Base-by-base conservation (phyloP, 106 monocot genomes). In the Allium fistulosum region DNA sequence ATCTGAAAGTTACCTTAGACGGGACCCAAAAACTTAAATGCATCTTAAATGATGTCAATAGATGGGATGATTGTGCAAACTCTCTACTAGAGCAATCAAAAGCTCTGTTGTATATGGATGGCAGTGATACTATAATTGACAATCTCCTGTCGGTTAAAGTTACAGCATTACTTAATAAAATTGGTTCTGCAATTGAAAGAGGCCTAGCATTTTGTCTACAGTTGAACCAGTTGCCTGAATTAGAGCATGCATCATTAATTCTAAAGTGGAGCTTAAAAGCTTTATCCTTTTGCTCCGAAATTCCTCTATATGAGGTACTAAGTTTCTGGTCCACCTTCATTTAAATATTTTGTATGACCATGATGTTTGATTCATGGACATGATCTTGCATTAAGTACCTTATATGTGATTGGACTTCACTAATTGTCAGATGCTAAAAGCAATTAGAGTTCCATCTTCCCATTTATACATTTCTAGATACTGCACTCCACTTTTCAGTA, bases 261-360 rank as follows among this genome's bases (percentile, higher is more conserved):
- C 55, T 83, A 61, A 61, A 72, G 52, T 90, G 90, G 86, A 81
- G 64, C 26, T 81, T 76, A 63, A 75, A 26, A 63, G 80, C 83
- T 49, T 48, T 86, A 17, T 86, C 86, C 61, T 76, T 80, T 48
- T 90, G 86, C 57, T 81, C 66, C 37, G 64, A 58, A 55, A 66
- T 78, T 65, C 86, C 86, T 1, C 59, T 59, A 16, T 15, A 53
- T 16, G 60, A 78, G 89, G 89, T 89, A 85, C 37, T 37, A 37
- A 37, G 2, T 37, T 37, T 37, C 37, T 37, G 37, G 37, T 37
- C 37, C 37, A 37, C 37, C 37, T 37, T 37, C 37, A 37, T 37
- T 0, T 37, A 65, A 67, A 51, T 46, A 62, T 48, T 53, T 59
- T 59, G 3, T 67, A 4, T 12, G 48, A 12, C 8, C 47, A 11